These are phyloP conservation scores for Antrodiella citrinella DNA, from an alignment of 768 basidiomycete genomes.

Conservation along the genomic window DNA sequence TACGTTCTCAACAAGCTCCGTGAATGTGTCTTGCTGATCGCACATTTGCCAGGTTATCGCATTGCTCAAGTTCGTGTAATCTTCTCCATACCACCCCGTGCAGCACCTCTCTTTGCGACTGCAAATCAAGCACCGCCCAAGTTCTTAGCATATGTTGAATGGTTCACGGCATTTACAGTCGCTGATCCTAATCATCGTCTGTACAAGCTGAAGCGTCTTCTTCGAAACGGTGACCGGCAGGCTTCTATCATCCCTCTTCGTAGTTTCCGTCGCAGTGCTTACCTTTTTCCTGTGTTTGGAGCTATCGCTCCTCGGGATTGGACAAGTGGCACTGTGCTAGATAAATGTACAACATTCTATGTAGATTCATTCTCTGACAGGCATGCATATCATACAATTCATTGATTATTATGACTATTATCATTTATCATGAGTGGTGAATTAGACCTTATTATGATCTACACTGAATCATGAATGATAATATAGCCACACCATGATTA, in stretches of 20 bases:
- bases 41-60: slow-evolving; percentile 20
- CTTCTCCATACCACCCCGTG: slow-evolving; percentile 16
- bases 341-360: slow-evolving; percentile 3
- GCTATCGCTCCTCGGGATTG: too few relatives aligned
- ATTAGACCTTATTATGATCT: too few relatives aligned
- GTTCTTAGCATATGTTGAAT: slow-evolving; percentile 24
- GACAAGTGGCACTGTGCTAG: slow-evolving; percentile 6
- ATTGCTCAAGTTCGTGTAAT: slow-evolving; percentile 22
- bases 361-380: too few relatives aligned
- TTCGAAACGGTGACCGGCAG: not conserved
- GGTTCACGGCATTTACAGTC: slow-evolving; percentile 19
- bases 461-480: too few relatives aligned
- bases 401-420: too few relatives aligned
- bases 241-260: not conserved
- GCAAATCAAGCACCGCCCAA: not conserved
- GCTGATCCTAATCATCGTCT: slow-evolving; percentile 17
- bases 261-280: too few relatives aligned
- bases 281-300: too few relatives aligned
- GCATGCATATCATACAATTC: too few relatives aligned
- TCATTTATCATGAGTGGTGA: too few relatives aligned
- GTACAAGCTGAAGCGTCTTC: slow-evolving; percentile 16
- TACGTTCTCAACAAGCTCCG: too few relatives aligned
- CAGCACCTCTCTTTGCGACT: not conserved
- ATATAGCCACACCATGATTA: too few relatives aligned
- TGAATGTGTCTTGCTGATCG: too few relatives aligned